phyloP scores from a whole-genome alignment of 2,329 filamentous ascomycete genomes.

The Colletotrichum zoysiae region DNA sequence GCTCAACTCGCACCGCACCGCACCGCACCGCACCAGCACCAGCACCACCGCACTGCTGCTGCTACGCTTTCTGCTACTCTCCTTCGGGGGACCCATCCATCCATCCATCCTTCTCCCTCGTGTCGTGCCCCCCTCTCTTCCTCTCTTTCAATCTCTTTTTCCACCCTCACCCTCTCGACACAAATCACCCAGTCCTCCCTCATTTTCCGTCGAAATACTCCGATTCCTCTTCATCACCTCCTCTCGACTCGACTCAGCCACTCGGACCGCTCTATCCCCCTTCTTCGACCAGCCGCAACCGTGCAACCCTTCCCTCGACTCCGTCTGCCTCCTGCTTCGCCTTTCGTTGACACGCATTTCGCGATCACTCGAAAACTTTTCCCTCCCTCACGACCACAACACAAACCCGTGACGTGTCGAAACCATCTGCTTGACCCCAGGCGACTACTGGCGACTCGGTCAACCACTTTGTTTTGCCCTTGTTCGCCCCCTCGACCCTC shows the following conservation, averaged over 20 bases:
- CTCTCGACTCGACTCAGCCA: slow-evolving; percentile 37
- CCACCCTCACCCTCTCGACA: slow-evolving; percentile 34
- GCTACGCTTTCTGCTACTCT: slow-evolving; percentile 26
- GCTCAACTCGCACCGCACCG: slow-evolving; percentile 36
- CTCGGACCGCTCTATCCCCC: slow-evolving; percentile 45
- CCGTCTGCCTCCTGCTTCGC: slow-evolving; percentile 41
- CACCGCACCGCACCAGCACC: slow-evolving; percentile 19
- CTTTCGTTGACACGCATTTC: slow-evolving; percentile 42
- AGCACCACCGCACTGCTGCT: slow-evolving; percentile 28
- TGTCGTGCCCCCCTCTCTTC: slow-evolving; percentile 43
- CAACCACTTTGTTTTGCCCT: slow-evolving; percentile 9
- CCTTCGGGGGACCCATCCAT: slow-evolving; percentile 39
- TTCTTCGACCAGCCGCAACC: slow-evolving; percentile 50
- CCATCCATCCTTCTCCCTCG: slow-evolving; percentile 39
- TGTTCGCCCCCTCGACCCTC: slow-evolving; percentile 19
- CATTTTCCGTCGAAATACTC: slow-evolving; percentile 36
- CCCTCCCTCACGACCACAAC: slow-evolving; percentile 21
- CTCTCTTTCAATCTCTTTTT: slow-evolving; percentile 43
- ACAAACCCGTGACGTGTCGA: slow-evolving; percentile 18
- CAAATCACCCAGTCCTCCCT: slow-evolving; percentile 37
- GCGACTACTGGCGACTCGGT: not conserved
- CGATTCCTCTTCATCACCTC: slow-evolving; percentile 30
- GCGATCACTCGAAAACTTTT: slow-evolving; percentile 42
- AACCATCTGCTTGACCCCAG: not conserved
- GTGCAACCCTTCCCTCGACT: slow-evolving; percentile 44